Conservation (phyloP, 495 filamentous ascomycete species). For the Penicillium ochrochloron region DNA sequence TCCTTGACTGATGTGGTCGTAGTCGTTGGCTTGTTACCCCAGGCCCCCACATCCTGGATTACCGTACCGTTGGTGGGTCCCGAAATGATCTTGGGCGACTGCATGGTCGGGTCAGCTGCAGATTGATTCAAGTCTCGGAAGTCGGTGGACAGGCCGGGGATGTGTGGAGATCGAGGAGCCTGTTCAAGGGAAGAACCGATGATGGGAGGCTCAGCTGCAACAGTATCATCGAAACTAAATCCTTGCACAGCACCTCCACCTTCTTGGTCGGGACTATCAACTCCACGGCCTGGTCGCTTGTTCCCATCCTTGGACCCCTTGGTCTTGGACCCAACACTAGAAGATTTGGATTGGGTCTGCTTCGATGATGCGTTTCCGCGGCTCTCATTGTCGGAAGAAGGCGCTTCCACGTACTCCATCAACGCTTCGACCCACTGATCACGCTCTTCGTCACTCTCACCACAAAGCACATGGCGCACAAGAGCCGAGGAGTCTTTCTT, state of each 20-base stretch:
- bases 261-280: conserved; percentile 47
- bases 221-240: conserved; percentile 83
- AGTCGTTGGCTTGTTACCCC: conserved; percentile 75
- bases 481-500: conserved; percentile 90
- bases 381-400: conserved; percentile 57
- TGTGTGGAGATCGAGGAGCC: conserved; percentile 39
- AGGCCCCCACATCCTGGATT: conserved; percentile 83
- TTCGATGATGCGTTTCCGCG: conserved; percentile 30
- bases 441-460: conserved; percentile 90
- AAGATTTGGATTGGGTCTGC: conserved; percentile 20
- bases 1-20: conserved; percentile 56
- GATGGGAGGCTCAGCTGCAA: conserved; percentile 71
- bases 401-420: conserved; percentile 84
- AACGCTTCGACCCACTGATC: conserved; percentile 93
- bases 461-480: conserved; percentile 93
- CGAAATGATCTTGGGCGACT: conserved; percentile 72
- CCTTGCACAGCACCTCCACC: conserved; percentile 65
- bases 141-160: conserved; percentile 35
- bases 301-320: conserved; percentile 32
- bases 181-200: conserved; percentile 57
- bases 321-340: conserved; percentile 30
- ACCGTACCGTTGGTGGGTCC: conserved; percentile 82
- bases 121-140: conserved; percentile 33
- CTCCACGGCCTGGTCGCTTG: conserved; percentile 54
- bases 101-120: conserved; percentile 26